These are phyloP conservation scores for Leptographium flavum DNA, from an alignment of 2,329 filamentous ascomycete genomes.

Conservation along the genomic window DNA sequence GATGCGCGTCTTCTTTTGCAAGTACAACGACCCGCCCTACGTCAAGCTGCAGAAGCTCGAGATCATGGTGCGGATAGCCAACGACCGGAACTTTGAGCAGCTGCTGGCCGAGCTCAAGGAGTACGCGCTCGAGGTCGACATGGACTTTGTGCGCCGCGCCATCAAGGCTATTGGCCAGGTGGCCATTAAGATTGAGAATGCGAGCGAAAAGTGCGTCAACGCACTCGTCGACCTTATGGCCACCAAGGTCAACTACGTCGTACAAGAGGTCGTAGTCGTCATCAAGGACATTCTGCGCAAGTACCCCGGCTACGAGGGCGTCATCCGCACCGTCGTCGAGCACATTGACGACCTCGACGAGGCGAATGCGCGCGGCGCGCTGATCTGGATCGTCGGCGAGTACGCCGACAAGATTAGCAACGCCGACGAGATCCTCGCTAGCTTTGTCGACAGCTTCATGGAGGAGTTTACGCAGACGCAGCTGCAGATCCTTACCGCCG, in stretches of 20 bases:
- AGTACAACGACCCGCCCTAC: slow-evolving; percentile 97
- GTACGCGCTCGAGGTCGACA: slow-evolving; percentile 94
- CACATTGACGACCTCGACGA: slow-evolving; percentile 96
- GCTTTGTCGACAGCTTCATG: slow-evolving; percentile 87
- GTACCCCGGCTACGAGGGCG: slow-evolving; percentile 94
- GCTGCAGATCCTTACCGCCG: slow-evolving; percentile 89
- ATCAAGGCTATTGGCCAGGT: slow-evolving; percentile 96
- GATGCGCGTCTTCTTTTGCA: slow-evolving; percentile 97
- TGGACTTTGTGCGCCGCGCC: slow-evolving; percentile 92
- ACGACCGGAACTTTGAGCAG: slow-evolving; percentile 92
- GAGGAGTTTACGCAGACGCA: slow-evolving; percentile 99
- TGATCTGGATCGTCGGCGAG: slow-evolving; percentile 98
- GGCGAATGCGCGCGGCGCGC: slow-evolving; percentile 71
- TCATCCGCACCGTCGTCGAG: slow-evolving; percentile 90
- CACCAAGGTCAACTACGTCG: slow-evolving; percentile 97
- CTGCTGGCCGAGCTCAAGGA: slow-evolving; percentile 89
- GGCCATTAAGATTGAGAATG: slow-evolving; percentile 93
- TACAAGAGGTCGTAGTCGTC: slow-evolving; percentile 96
- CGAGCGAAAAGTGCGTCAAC: slow-evolving; percentile 91
- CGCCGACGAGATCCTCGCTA: slow-evolving; percentile 81
- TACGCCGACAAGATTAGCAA: slow-evolving; percentile 99
- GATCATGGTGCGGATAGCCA: slow-evolving; percentile 98
- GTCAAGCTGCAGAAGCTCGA: slow-evolving; percentile 96
- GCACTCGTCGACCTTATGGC: slow-evolving; percentile 86
- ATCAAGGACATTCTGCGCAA: slow-evolving; percentile 98